phyloP scores from a whole-genome alignment of 257 asterid species.

The Penstemon barbatus region DNA sequence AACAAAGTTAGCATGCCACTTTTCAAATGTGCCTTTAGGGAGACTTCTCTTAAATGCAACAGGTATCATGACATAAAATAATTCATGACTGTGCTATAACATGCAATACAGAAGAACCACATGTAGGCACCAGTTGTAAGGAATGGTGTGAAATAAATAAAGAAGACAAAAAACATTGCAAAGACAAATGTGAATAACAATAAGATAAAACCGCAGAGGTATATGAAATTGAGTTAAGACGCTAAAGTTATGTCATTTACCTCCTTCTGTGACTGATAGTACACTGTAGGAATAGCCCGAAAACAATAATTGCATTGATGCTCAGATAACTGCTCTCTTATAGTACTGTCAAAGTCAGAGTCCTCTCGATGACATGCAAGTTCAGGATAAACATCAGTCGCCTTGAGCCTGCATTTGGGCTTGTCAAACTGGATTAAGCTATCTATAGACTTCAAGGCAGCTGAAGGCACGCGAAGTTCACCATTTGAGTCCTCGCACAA shows the following conservation, averaged over 20 bases:
- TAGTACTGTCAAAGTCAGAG: constrained; percentile 61
- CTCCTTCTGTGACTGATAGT: constrained; percentile 96
- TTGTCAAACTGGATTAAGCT: constrained; percentile 91
- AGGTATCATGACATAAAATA: not conserved
- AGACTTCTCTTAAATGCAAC: not conserved
- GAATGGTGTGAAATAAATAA: not conserved
- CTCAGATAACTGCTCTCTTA: constrained; percentile 77
- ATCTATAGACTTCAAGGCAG: constrained; percentile 85
- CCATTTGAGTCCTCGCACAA: constrained; percentile 69
- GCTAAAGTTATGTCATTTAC: constrained; percentile 36
- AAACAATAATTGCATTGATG: constrained; percentile 70
- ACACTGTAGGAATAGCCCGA: constrained; percentile 52
- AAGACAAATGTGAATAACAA: not conserved
- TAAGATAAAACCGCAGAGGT: not conserved
- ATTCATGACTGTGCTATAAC: not conserved
- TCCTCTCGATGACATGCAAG: constrained; percentile 50
- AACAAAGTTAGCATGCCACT: not conserved
- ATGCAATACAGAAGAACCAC: not conserved
- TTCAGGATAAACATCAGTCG: constrained; percentile 76
- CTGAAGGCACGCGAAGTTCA: constrained; percentile 82
- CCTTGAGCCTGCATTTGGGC: constrained; percentile 83
- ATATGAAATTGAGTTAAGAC: not conserved
- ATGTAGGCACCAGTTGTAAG: not conserved
- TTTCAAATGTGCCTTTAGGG: not conserved
- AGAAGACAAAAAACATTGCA: not conserved